A percentile compares a stretch with the other conserved stretches of the same genome.
phyloP scores from a whole-genome alignment of 768 basidiomycete genomes.

The Wakefieldia striispora region DNA sequence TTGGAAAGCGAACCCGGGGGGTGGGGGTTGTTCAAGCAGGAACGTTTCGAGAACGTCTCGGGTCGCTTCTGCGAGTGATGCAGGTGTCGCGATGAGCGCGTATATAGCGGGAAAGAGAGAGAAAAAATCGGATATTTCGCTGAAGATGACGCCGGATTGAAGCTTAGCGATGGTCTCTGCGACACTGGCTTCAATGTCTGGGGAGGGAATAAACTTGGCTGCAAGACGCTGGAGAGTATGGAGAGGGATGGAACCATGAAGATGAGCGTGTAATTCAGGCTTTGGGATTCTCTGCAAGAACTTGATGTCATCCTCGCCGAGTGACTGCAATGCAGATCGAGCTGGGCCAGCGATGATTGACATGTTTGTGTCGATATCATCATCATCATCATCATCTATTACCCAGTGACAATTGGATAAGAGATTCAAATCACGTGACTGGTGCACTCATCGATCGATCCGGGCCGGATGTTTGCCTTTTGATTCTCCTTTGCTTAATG shows the following conservation, averaged over 20 bases:
- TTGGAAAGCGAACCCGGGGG: slow-evolving; percentile 28
- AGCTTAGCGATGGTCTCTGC: slow-evolving; percentile 43
- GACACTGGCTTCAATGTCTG: slow-evolving; percentile 35
- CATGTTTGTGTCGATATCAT: too few relatives aligned
- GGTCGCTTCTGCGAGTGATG: slow-evolving; percentile 52
- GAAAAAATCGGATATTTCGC: slow-evolving; percentile 73
- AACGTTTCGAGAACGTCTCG: slow-evolving; percentile 66
- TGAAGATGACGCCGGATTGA: slow-evolving; percentile 40
- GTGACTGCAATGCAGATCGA: slow-evolving; percentile 50
- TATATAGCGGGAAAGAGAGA: slow-evolving; percentile 75
- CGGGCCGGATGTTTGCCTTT: background rate
- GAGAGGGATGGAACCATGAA: slow-evolving; percentile 82
- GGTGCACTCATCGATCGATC: slow-evolving; percentile 1
- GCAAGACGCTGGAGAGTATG: slow-evolving; percentile 61
- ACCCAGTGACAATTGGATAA: too few relatives aligned
- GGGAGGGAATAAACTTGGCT: slow-evolving; percentile 30
- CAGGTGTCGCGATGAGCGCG: slow-evolving; percentile 63
- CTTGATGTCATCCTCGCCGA: slow-evolving; percentile 46
- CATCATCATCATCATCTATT: too few relatives aligned
- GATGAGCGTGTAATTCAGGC: slow-evolving; percentile 83
- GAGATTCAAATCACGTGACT: slow-evolving; percentile 22
- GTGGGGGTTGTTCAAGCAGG: slow-evolving; percentile 34
- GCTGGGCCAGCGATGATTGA: slow-evolving; percentile 30
- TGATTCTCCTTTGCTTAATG: background rate
- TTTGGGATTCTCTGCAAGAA: slow-evolving; percentile 71